Conservation (phyloP, 2,329 filamentous ascomycete species). For the Neocucurbitaria cava region DNA sequence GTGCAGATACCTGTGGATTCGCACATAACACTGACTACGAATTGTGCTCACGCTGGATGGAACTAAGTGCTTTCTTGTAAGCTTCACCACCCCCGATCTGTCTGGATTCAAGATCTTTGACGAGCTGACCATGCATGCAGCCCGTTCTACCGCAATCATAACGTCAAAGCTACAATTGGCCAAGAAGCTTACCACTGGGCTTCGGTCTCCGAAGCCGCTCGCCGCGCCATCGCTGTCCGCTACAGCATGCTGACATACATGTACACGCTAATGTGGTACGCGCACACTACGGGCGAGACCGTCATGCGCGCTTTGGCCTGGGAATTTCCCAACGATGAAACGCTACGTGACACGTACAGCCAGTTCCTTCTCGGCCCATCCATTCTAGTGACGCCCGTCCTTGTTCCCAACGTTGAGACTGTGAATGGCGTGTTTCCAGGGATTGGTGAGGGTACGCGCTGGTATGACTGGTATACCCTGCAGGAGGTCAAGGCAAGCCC, state of each 20-base stretch:
- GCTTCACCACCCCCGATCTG: no score
- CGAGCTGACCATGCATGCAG: no score
- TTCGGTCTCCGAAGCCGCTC: slow-evolving; percentile 67
- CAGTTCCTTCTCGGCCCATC: slow-evolving; percentile 73
- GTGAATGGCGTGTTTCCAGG: slow-evolving; percentile 74
- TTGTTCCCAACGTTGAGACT: slow-evolving; percentile 64
- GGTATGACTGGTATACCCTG: slow-evolving; percentile 80
- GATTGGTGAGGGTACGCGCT: slow-evolving; percentile 62
- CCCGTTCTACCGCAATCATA: slow-evolving; percentile 79
- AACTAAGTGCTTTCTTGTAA: slow-evolving; percentile 70
- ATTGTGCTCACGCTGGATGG: slow-evolving; percentile 76
- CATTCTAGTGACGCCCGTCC: slow-evolving; percentile 70
- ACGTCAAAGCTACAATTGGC: slow-evolving; percentile 62
- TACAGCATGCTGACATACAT: slow-evolving; percentile 74
- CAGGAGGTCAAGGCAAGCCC: slow-evolving; percentile 57
- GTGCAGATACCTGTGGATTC: slow-evolving; percentile 68
- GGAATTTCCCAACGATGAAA: slow-evolving; percentile 74
- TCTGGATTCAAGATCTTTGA: no score
- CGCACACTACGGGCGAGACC: slow-evolving; percentile 69
- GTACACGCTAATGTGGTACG: slow-evolving; percentile 72
- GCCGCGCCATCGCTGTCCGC: slow-evolving; percentile 69
- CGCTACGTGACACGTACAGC: slow-evolving; percentile 65
- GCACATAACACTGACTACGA: slow-evolving; percentile 68
- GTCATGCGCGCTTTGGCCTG: slow-evolving; percentile 74
- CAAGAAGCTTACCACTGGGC: slow-evolving; percentile 76